These are phyloP conservation scores for Paratinospora sagittata DNA, from an alignment of 164 flowering plant species.

Conservation along the genomic window DNA sequence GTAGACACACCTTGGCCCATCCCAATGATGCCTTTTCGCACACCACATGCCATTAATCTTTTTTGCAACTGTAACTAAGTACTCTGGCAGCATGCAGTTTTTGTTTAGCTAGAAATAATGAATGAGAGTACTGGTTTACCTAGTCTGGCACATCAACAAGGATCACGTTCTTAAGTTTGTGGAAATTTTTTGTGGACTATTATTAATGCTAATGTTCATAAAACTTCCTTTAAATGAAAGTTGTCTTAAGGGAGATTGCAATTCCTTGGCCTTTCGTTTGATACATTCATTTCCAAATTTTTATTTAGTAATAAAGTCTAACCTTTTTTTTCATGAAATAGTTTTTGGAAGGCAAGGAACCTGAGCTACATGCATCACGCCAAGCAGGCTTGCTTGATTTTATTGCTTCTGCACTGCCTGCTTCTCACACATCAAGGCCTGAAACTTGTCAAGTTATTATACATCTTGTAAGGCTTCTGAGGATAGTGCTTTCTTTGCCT, in stretches of 20 bases:
- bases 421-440: slow-evolving; percentile 88
- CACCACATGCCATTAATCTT: neutral
- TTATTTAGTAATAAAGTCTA: neutral
- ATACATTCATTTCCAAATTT: neutral
- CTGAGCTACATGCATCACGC: slow-evolving; percentile 82
- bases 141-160: neutral
- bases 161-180: no score
- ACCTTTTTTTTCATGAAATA: slow-evolving; percentile 16
- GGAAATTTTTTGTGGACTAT: neutral
- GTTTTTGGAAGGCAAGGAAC: slow-evolving; percentile 87
- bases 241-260: neutral
- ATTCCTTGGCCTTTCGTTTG: neutral
- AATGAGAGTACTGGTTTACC: neutral
- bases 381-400: slow-evolving; percentile 93
- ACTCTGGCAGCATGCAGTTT: neutral
- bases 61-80: neutral
- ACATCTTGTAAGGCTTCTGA: slow-evolving; percentile 66
- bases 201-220: neutral
- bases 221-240: neutral
- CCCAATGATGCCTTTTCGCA: neutral
- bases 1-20: no score
- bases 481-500: slow-evolving; percentile 54
- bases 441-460: slow-evolving; percentile 86
- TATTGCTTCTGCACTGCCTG: slow-evolving; percentile 90
- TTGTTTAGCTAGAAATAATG: neutral